A percentile compares a stretch with the other conserved stretches of the same genome.
Conservation (phyloP, 2,329 filamentous ascomycete genomes). For the Coniella lustricola region DNA sequence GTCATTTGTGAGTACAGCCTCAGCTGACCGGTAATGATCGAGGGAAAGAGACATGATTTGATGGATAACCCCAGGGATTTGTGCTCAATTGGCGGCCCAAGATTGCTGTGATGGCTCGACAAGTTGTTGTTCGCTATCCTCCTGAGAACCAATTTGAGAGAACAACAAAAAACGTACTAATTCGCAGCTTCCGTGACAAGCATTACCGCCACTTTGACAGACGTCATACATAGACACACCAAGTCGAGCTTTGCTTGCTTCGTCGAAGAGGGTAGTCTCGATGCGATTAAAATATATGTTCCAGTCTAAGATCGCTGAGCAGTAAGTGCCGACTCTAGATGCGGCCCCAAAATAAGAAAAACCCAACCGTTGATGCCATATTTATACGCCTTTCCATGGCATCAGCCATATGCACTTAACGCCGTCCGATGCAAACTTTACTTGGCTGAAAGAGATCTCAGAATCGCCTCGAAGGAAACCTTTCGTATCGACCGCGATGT, state of each 20-base stretch:
- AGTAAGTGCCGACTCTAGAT: not conserved
- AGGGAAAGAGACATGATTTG: not conserved
- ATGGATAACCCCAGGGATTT: not conserved
- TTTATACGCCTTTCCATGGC: conserved; percentile 6
- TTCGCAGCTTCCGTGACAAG: not conserved
- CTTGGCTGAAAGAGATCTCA: not conserved
- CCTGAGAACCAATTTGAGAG: not conserved
- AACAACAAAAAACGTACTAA: not conserved
- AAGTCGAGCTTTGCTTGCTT: not conserved
- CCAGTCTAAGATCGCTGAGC: not conserved
- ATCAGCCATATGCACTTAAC: conserved; percentile 4
- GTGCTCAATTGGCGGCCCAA: not conserved
- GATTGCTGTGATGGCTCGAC: not conserved
- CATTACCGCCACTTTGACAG: not conserved
- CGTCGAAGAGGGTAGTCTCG: not conserved
- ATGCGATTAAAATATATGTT: not conserved
- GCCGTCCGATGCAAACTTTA: conserved; percentile 10
- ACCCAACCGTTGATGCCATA: conserved; percentile 3
- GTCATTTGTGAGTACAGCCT: not conserved
- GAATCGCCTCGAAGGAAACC: conserved; percentile 30
- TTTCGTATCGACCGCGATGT: conserved; percentile 32
- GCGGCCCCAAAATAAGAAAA: not conserved
- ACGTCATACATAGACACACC: not conserved
- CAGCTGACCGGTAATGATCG: not conserved
- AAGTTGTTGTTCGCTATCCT: too few species aligned